Percentiles rank a stretch among this genome's conserved stretches.
These are phyloP conservation scores for Talinum fruticosum DNA, from an alignment of 148 eudicot species.

Conservation along the genomic window DNA sequence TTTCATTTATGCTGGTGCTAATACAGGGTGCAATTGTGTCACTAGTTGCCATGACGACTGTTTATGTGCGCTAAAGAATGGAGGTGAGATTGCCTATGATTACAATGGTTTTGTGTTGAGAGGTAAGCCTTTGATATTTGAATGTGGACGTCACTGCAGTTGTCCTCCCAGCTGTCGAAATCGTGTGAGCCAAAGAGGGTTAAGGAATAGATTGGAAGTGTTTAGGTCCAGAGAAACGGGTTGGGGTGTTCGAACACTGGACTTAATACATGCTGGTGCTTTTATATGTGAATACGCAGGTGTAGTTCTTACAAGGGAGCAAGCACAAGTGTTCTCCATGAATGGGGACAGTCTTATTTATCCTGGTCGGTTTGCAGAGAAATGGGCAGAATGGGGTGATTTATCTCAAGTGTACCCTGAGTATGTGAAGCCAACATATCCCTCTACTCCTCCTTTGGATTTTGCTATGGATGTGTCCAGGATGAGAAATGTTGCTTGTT, in stretches of 20 bases:
- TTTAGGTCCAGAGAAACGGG: constrained; percentile 75
- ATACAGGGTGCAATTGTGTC: too few species aligned
- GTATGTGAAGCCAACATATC: constrained; percentile 56
- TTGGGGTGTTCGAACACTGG: constrained; percentile 89
- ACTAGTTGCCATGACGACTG: constrained; percentile 40
- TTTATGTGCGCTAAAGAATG: too few species aligned
- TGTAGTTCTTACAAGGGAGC: constrained; percentile 21
- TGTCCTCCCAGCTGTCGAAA: constrained; percentile 80
- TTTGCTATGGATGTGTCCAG: constrained; percentile 63
- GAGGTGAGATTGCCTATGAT: constrained; percentile 82
- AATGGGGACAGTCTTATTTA: constrained; percentile 69
- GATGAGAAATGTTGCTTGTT: constrained; percentile 81
- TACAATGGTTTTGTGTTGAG: constrained; percentile 57
- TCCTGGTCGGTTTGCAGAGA: constrained; percentile 61
- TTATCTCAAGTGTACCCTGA: constrained; percentile 51
- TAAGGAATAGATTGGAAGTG: constrained; percentile 67
- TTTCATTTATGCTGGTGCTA: constrained; percentile 37
- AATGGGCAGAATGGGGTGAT: constrained; percentile 90
- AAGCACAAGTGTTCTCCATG: constrained; percentile 63
- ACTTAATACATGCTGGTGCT: constrained; percentile 76
- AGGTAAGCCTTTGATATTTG: constrained; percentile 82
- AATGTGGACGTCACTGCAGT: constrained; percentile 66
- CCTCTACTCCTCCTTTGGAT: constrained; percentile 36
- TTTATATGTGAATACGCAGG: constrained; percentile 90
- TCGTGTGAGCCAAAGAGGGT: constrained; percentile 80